Conservation (phyloP, 768 basidiomycete species). For the Leccinum obscurum region DNA sequence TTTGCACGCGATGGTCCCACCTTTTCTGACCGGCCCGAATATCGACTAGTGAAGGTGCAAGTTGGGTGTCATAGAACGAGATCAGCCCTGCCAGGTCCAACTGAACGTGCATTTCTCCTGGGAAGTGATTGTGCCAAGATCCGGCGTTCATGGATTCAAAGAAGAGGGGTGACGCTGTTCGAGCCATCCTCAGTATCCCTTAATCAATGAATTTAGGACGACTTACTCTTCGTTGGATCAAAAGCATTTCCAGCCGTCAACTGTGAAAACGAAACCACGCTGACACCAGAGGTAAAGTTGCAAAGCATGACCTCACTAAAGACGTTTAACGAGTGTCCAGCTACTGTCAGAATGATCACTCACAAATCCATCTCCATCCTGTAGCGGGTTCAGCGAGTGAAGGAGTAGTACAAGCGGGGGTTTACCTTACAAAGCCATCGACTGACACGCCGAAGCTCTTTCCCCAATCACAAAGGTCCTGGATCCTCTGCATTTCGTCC, state of each 20-base stretch:
- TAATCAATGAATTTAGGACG: neutral
- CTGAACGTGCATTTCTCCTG: conserved; percentile 36
- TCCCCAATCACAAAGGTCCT: conserved; percentile 46
- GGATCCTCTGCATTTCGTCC: conserved; percentile 38
- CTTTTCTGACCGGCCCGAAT: conserved; percentile 27
- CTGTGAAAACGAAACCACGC: conserved; percentile 22
- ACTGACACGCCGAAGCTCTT: conserved; percentile 30
- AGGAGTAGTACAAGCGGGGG: neutral
- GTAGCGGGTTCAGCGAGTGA: neutral
- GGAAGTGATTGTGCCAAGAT: conserved; percentile 36
- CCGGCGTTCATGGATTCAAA: conserved; percentile 20
- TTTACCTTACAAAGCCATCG: conserved; percentile 49
- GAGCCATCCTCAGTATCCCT: neutral
- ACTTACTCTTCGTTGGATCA: neutral
- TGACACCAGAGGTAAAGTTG: conserved; percentile 31
- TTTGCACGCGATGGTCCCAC: conserved; percentile 32
- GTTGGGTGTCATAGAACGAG: conserved; percentile 38
- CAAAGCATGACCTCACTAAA: conserved; percentile 40
- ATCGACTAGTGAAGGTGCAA: conserved; percentile 32
- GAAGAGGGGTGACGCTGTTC: neutral
- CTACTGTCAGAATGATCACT: neutral
- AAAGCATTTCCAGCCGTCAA: neutral
- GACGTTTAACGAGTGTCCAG: neutral
- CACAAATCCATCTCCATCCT: conserved; percentile 37
- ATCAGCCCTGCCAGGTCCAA: conserved; percentile 35